Percentiles rank a stretch among this genome's conserved stretches.
phyloP scores from a whole-genome alignment of 2,329 filamentous ascomycete species.

The Cryoendolithus antarcticus region DNA sequence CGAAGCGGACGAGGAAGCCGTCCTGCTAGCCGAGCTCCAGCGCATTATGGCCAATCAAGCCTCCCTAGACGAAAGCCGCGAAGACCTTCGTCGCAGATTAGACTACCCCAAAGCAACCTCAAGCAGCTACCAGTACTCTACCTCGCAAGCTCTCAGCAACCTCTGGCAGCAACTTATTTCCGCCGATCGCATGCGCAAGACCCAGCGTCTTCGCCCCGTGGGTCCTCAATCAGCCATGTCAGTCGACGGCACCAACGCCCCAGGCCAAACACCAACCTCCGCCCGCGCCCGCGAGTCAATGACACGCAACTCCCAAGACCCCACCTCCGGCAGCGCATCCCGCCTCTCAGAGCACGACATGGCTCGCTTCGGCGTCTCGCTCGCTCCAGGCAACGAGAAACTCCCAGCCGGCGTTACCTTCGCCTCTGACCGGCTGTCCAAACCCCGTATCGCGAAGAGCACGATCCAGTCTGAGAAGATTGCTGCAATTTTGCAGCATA shows the following conservation, averaged over 20 bases:
- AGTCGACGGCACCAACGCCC: constrained; percentile 1
- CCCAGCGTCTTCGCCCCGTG: constrained; percentile 36
- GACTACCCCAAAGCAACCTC: constrained; percentile 59
- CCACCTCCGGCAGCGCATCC: constrained; percentile 3
- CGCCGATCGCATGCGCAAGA: constrained; percentile 81
- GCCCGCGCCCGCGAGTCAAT: constrained; percentile 33
- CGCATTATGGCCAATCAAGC: constrained; percentile 81
- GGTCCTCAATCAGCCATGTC: constrained; percentile 5
- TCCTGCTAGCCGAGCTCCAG: constrained; percentile 77
- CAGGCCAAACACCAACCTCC: constrained; percentile 13
- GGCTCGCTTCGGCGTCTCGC: constrained; percentile 69
- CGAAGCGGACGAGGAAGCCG: constrained; percentile 85
- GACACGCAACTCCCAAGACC: constrained; percentile 16
- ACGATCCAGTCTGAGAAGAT: constrained; percentile 66
- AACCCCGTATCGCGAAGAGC: constrained; percentile 65
- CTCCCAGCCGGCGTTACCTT: constrained; percentile 79
- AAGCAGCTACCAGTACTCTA: constrained; percentile 55
- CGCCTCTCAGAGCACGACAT: constrained; percentile 60
- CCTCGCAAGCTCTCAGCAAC: constrained; percentile 64
- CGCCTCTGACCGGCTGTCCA: constrained; percentile 70
- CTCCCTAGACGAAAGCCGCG: constrained; percentile 74
- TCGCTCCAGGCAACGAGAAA: constrained; percentile 56
- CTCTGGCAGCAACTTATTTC: constrained; percentile 72
- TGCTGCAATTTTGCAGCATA: constrained; percentile 55
- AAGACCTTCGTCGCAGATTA: constrained; percentile 63